Conservation (phyloP, 2,329 filamentous ascomycete species). For the Colletotrichum paranaense region DNA sequence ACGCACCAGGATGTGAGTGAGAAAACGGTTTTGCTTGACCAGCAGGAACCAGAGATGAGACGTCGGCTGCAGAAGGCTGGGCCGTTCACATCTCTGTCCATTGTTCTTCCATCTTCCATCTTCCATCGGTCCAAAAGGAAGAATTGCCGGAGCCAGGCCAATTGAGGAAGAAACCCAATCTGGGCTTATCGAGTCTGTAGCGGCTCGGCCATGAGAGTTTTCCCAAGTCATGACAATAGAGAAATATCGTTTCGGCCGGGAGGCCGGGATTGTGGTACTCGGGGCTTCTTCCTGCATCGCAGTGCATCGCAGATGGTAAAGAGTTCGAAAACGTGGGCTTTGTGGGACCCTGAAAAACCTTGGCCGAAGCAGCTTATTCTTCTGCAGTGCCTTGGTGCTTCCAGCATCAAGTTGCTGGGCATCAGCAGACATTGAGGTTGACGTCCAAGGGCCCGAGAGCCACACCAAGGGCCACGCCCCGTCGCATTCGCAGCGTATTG, state of each 20-base stretch:
- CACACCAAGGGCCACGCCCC: not conserved
- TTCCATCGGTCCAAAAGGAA: not conserved
- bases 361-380: not conserved
- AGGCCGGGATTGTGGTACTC: not conserved
- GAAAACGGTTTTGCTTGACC: not conserved
- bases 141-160: not conserved
- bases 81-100: not conserved
- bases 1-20: not conserved
- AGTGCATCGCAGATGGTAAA: not conserved
- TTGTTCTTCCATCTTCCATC: not conserved
- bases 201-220: not conserved
- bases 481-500: not conserved
- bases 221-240: not conserved
- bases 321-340: not conserved
- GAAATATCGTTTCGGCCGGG: conserved; percentile 7
- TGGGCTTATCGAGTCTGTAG: not conserved
- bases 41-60: conserved; percentile 16
- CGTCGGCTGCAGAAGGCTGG: not conserved
- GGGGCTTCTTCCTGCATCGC: conserved; percentile 8
- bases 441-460: conserved; percentile 16
- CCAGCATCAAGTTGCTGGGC: not conserved
- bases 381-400: not conserved
- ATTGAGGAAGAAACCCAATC: not conserved
- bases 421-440: conserved; percentile 12
- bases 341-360: conserved; percentile 24